phyloP scores from a whole-genome alignment of 1,284 basidiomycete genomes.

The Sporisorium reilianum region DNA sequence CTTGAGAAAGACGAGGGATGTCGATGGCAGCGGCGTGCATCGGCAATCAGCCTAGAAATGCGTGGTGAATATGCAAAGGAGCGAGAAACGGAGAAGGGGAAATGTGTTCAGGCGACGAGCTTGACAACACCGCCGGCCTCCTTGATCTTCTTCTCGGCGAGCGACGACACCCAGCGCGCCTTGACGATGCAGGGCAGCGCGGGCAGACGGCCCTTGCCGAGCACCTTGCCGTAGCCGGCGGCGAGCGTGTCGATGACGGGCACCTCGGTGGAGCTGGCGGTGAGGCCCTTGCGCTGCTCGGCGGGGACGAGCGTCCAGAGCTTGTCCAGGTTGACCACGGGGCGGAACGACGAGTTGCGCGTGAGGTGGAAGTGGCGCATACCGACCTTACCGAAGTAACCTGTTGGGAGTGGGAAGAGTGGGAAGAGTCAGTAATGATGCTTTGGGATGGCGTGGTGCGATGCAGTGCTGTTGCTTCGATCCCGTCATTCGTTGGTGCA shows the following conservation, averaged over 20 bases:
- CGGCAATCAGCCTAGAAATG: slow-evolving; percentile 1
- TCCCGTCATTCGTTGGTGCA: not conserved
- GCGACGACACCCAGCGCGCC: slow-evolving; percentile 68
- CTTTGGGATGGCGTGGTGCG: not conserved
- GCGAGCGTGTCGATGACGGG: slow-evolving; percentile 69
- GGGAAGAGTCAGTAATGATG: slow-evolving; percentile 18
- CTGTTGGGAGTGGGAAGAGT: slow-evolving; percentile 67
- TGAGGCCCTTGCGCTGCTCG: slow-evolving; percentile 64
- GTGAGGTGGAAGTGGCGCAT: slow-evolving; percentile 98
- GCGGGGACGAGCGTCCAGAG: slow-evolving; percentile 69
- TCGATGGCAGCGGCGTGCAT: too few relatives aligned
- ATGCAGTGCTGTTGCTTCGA: not conserved
- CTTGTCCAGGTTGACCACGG: slow-evolving; percentile 83
- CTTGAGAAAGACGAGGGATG: too few relatives aligned
- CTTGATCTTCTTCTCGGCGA: slow-evolving; percentile 70
- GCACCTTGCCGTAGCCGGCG: slow-evolving; percentile 69
- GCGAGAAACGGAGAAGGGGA: not conserved
- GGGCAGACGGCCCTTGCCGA: slow-evolving; percentile 68
- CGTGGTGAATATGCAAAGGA: slow-evolving; percentile 18
- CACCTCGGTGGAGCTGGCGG: slow-evolving; percentile 62
- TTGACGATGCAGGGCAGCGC: slow-evolving; percentile 68
- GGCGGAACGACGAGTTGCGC: slow-evolving; percentile 88
- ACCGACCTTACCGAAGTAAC: slow-evolving; percentile 95
- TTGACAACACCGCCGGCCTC: slow-evolving; percentile 69
- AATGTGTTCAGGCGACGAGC: slow-evolving; percentile 46